A percentile compares a stretch with the other conserved stretches of the same genome.
Conservation (phyloP, 768 basidiomycete species). For the Collybiopsis luxurians region DNA sequence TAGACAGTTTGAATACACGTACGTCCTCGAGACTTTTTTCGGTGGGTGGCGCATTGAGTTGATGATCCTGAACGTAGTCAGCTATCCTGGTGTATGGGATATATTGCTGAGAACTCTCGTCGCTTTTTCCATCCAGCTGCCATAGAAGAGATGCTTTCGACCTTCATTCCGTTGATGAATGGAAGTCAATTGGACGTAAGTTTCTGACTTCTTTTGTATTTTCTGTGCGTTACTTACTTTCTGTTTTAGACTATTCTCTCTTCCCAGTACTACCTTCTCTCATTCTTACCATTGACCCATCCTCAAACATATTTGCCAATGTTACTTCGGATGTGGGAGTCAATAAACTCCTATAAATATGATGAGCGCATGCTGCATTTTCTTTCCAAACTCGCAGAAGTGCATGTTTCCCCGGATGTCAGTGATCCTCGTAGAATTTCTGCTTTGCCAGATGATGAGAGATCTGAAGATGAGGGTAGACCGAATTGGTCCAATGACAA, state of each 20-base stretch:
- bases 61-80: conserved; percentile 39
- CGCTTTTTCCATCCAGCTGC: conserved; percentile 90
- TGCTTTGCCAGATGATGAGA: conserved; percentile 68
- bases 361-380: conserved; percentile 90
- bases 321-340: conserved; percentile 85
- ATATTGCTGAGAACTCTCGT: conserved; percentile 62
- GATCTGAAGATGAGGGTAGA: conserved; percentile 59
- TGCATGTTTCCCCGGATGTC: conserved; percentile 75
- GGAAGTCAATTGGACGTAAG: conserved; percentile 72
- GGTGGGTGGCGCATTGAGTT: not conserved
- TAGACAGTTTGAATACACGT: conserved; percentile 80
- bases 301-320: conserved; percentile 82
- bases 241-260: conserved; percentile 61
- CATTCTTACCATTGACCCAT: conserved; percentile 82
- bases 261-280: conserved; percentile 81
- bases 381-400: conserved; percentile 70
- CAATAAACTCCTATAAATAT: conserved; percentile 84
- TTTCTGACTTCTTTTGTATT: conserved; percentile 11
- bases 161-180: conserved; percentile 77
- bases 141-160: conserved; percentile 84
- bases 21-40: conserved; percentile 20
- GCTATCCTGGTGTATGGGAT: conserved; percentile 76
- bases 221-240: not conserved
- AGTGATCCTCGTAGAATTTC: conserved; percentile 71
- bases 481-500: conserved; percentile 51